Evolutionary conservation across 805 yeast genomes (phyloP).

Genomic region (Saccharomycopsis olivae): DNA sequence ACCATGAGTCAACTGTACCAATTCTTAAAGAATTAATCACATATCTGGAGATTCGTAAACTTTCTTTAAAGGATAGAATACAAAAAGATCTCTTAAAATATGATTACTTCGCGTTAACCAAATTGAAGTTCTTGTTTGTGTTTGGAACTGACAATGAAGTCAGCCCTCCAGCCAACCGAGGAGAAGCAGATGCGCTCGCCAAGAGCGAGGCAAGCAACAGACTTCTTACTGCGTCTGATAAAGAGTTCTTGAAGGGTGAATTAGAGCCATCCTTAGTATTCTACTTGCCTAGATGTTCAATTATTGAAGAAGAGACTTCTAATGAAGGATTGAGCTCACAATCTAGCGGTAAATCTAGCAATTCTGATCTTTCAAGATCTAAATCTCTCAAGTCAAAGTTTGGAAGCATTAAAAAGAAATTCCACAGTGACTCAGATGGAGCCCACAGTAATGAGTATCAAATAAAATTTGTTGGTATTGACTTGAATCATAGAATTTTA

Average conservation of each 20-base stretch:
- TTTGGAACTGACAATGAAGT: constrained; percentile 16
- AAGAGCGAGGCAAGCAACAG: neutral
- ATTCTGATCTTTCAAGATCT: neutral
- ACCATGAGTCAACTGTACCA: constrained; percentile 17
- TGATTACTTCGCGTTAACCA: constrained; percentile 17
- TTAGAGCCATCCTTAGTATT: constrained; percentile 15
- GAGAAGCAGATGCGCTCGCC: neutral
- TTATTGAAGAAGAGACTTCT: constrained; percentile 11
- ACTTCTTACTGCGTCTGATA: constrained; percentile 11
- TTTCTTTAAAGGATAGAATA: constrained; percentile 14
- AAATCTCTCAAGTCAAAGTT: constrained; percentile 12
- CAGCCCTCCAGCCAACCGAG: neutral
- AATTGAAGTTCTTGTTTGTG: constrained; percentile 16
- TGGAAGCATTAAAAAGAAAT: constrained; percentile 12
- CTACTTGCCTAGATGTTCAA: constrained; percentile 15
- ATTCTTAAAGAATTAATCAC: constrained; percentile 14
- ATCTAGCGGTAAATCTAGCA: neutral
- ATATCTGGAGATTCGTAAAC: constrained; percentile 15
- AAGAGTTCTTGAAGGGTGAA: constrained; percentile 14
- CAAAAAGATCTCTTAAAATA: constrained; percentile 6
- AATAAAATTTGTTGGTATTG: constrained; percentile 16
- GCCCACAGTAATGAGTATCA: constrained; percentile 3
- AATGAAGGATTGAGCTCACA: neutral
- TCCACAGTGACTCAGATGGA: neutral
- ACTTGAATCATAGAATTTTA: constrained; percentile 14